These are phyloP conservation scores for Magnolia sinica DNA, from an alignment of 164 flowering plant genomes.

Conservation along the genomic window DNA sequence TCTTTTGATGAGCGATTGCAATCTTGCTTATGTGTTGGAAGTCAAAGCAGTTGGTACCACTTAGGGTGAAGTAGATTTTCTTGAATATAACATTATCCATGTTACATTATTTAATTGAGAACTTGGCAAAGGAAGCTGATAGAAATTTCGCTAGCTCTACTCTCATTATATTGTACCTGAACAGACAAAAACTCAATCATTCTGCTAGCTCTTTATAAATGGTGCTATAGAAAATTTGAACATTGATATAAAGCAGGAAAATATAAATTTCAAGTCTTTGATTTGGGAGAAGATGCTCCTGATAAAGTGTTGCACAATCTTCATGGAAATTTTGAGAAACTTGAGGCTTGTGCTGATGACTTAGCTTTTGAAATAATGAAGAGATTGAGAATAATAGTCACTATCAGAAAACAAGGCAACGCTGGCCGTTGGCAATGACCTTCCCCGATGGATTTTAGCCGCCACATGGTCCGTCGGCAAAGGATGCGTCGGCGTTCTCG, in stretches of 20 bases:
- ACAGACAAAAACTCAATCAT: no score
- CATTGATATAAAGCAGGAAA: no score
- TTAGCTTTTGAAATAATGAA: slow-evolving; percentile 46
- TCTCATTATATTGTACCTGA: no score
- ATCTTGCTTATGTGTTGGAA: not conserved
- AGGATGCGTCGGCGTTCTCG: no score
- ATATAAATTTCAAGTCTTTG: slow-evolving; percentile 55
- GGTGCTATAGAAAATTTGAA: no score
- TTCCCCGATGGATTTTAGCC: no score
- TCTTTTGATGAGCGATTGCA: not conserved
- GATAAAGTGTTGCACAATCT: slow-evolving; percentile 57
- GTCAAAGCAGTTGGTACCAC: no score
- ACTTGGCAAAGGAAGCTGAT: slow-evolving; percentile 21
- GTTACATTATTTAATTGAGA: slow-evolving; percentile 37
- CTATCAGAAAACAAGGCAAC: no score
- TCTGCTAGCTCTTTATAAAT: no score
- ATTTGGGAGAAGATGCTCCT: slow-evolving; percentile 63
- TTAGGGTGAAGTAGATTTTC: not conserved
- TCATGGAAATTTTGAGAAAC: slow-evolving; percentile 51
- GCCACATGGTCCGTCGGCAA: no score
- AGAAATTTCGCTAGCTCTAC: slow-evolving; percentile 6
- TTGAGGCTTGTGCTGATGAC: slow-evolving; percentile 36
- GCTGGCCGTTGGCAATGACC: no score
- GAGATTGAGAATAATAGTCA: slow-evolving; percentile 62
- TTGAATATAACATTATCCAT: not conserved